Percentiles rank a stretch among this genome's conserved stretches.
These are phyloP conservation scores for Ormosia semicastrata DNA, from an alignment of 306 rosid genomes.

Conservation along the genomic window DNA sequence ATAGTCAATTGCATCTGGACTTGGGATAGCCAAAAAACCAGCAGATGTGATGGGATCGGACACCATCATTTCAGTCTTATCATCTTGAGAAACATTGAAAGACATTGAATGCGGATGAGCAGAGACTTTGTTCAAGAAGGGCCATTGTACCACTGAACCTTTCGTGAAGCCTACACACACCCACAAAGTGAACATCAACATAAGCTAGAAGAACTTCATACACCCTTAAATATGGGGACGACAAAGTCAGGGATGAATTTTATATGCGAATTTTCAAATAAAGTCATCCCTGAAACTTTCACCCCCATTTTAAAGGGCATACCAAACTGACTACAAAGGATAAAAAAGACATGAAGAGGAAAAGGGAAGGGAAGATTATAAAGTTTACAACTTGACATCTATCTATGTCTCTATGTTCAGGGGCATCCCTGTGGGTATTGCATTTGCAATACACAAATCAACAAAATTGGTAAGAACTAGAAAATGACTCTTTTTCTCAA, in stretches of 20 bases:
- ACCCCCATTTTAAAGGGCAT: not conserved
- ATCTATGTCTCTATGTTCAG: not conserved
- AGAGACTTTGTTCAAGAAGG: constrained; percentile 54
- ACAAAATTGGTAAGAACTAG: not conserved
- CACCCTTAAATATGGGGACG: not conserved
- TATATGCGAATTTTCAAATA: not conserved
- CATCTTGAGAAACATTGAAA: constrained; percentile 53
- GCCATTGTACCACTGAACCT: constrained; percentile 54
- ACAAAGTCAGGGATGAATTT: too few relatives aligned
- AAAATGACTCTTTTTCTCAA: not conserved
- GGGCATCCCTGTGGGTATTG: not conserved
- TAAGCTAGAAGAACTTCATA: not conserved
- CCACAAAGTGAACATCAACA: constrained; percentile 24
- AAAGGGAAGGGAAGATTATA: not conserved
- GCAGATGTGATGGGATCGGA: constrained; percentile 40
- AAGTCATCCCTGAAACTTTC: not conserved
- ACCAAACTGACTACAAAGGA: not conserved
- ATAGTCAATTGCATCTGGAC: constrained; percentile 36
- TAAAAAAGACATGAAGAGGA: not conserved
- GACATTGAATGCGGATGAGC: constrained; percentile 56
- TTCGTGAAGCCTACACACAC: constrained; percentile 35
- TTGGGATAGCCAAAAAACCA: constrained; percentile 37
- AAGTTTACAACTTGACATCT: not conserved
- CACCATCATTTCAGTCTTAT: constrained; percentile 35
- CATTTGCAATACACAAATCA: constrained; percentile 16